Evolutionary conservation across 2,329 filamentous ascomycete genomes (phyloP), one percentile per base, ranked within the genome.

Genomic region (Trichoderma asperellum): DNA sequence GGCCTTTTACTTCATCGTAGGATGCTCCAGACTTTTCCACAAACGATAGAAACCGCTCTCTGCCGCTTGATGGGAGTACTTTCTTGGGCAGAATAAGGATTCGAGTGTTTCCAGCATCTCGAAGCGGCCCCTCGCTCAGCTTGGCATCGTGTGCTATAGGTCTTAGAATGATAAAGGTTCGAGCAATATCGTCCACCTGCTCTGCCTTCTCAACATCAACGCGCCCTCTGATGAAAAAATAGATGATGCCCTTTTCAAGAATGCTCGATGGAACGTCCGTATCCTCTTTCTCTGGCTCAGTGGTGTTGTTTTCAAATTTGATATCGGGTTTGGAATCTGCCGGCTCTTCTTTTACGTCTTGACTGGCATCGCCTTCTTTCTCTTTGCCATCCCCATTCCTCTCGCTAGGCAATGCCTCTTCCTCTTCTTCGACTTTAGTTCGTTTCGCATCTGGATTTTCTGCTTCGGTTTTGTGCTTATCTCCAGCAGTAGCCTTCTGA

Each of bases 211-310:
- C 87, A 32, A 92, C 85, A 62, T 88, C 88, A 47, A 97, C 92
- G 14, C 93, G 89, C 8, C 89, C 89, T 21, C 94, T 90, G 75
- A 91, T 91, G 83, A 97, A 96, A 85, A 97, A 97, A 83, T 97
- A 97, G 73, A 97, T 89, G 74, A 96, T 87, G 4, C 94, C 94
- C 75, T 96, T 97, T 76, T 97, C 94, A 2, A 96, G 84, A 29
- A 97, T 88, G 61, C 75, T 85, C 0, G 85, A 83, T 0, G 84
- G 81, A 1, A 83, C 73, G 18, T 75, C 60, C 4, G 69, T 61
- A 32, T 78, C 79, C 59, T 73, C 37, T 2, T 68, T 68, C 21
- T 72, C 72, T 16, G 73, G 57, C 0, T 74, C 68, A 0, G 76
- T 74, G 27, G 58, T 59, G 55, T 12, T 55, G 14, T 67, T 52